Base-by-base conservation (phyloP, 768 basidiomycete genomes). In the Xerocomellus dryophilus region DNA sequence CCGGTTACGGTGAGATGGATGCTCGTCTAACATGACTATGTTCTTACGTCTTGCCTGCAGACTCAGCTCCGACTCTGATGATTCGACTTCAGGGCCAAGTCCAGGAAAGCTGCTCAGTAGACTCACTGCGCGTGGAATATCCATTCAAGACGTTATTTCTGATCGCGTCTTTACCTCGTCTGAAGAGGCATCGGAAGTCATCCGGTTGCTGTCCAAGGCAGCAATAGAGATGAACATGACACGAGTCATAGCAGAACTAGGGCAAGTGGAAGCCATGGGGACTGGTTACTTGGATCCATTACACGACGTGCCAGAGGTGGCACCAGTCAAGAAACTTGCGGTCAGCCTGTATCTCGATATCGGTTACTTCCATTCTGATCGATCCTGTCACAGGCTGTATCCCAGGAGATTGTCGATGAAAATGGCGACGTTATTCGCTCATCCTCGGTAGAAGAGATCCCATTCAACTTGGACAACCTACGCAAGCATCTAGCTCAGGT, bases 401-500 rank as follows among this genome's bases (percentile, higher is more conserved):
- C 66, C 3, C 48, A 61, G 11, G 64, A 66, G 23, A 53, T 59
- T 10, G 43, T 61, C 3, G 59, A 63, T 18, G 58, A 66, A 31
- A 34, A 56, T 17, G 61, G 59, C 23, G 62, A 56, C 10, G 47
- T 66, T 15, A 47, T 66, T 54, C 39, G 50, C 15, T 65, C 73
- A 40, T 48, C 58, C 25, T 8, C 49, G 2, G 42, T 47, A 35
- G 60, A 61, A 51, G 76, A 81, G 57, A 72, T 90, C 7, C 89
- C 89, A 2, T 93, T 90, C 73, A 90, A 92, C 65, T 76, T 93
- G 47, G 75, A 79, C 20, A 82, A 81, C 47, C 77, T 94, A 32
- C 84, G 90, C 20, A 78, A 79, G 21, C 85, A 88, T 63, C 79
- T 95, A 18, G 73, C 80, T 3, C 72, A 82, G 54, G 77, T 88